Evolutionary conservation across 2,329 filamentous ascomycete genomes (phyloP), one percentile per base, ranked within the genome.

Genomic region (Macrophomina tecta): DNA sequence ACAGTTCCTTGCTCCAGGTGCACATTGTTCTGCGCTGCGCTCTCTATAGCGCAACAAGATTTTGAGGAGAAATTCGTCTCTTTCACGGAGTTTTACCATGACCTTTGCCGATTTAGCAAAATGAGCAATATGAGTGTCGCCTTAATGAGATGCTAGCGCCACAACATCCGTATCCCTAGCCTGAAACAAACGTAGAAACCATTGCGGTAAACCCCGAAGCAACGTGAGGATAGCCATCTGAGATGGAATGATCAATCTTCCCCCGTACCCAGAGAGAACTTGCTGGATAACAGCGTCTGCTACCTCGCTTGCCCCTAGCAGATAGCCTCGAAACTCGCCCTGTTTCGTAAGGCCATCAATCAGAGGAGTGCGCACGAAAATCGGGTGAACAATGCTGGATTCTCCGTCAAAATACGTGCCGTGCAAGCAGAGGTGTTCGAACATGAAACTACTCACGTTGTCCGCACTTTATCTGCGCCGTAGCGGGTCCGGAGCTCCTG

Each of bases 281-380:
- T 81, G 78, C 61, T 75, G 73, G 0, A 80, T 77, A 4, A 83
- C 76, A 0, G 79, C 77, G 68, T 82, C 76, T 1, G 78, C 74
- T 3, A 83, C 78, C 12, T 70, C 69, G 49, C 75, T 62, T 2
- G 81, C 76, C 36, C 80, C 75, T 23, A 83, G 72, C 23, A 83
- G 68, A 1, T 36, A 38, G 8, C 8, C 45, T 48, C 16, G 8
- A 48, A n/a, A 48, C 18, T 48, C 18, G 45, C 18, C 16, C 8
- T 32, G 11, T 23, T 28, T 30, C 48, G 1, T 69, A 70, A 38
- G 71, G 12, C 12, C 7, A 3, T 72, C 64, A 14, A 80, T 71
- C 62, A 83, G 74, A 1, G 80, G 77, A 9, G 81, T 82, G 32
- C 73, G 72, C 11, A 77, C 77, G 72, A 77, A 83, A 30, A 71